Evolutionary conservation across 1,284 basidiomycete species (phyloP), one percentile per base, ranked within the genome.

Genomic region (Ustilago tritici): DNA sequence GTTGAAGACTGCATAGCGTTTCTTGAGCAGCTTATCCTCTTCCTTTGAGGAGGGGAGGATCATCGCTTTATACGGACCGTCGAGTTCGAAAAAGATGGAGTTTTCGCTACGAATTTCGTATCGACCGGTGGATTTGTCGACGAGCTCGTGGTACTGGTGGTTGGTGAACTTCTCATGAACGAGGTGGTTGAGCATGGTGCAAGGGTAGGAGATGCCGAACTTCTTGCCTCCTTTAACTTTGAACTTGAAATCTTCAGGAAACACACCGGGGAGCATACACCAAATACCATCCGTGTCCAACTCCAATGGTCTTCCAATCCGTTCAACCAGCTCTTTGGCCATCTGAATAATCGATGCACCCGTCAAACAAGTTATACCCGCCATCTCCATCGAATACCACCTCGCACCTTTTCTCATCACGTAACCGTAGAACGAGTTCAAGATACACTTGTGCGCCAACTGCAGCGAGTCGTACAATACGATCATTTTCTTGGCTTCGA

Each of bases 371-470:
- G 97, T 99, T 82, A 99, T 98, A 23, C 97, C 97, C 0, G 97
- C 97, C 97, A 99, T 99, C 88, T 99, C 97, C 97, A 99, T 99
- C 43, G 95, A 98, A 87, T 99, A 96, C 97, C 97, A 99, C 28
- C 97, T 90, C 17, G 97, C 97, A 66, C 97, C 97, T 86, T 99
- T 99, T 43, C 96, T 92, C 97, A 99, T 99, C 87, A 99, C 97
- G 84, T 99, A 99, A 56, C 97, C 97, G 87, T 99, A 99, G 90
- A 99, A 99, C 3, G 96, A 98, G 89, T 99, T 99, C 81, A 99
- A 91, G 86, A 99, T 99, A 87, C 95, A 98, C 89, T 99, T 99
- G 90, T 99, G 97, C 5, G 97, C 97, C 17, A 99, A 91, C 87
- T 99, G 97, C n/a, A 99, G 90, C 11, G 97, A 99, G 87, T 99